A percentile compares a stretch with the other conserved stretches of the same genome.
These are phyloP conservation scores for Lonicera japonica DNA, from an alignment of 129 eudicot genomes.

Conservation along the genomic window DNA sequence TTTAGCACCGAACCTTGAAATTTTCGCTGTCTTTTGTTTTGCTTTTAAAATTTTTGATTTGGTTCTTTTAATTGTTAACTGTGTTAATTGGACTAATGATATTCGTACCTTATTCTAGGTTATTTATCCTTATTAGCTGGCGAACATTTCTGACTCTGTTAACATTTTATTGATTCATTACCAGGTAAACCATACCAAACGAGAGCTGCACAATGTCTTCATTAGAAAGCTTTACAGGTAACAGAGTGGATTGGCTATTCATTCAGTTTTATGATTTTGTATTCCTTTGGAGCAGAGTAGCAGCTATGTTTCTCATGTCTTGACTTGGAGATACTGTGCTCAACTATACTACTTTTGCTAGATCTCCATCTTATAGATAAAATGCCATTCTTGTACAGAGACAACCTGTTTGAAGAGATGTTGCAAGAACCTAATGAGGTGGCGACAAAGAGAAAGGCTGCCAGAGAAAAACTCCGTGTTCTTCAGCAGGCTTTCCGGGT, in stretches of 20 bases:
- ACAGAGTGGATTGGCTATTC: background rate
- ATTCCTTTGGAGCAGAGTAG: background rate
- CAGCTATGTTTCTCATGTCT: background rate
- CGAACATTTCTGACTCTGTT: background rate
- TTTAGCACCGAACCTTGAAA: too few relatives aligned
- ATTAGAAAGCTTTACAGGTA: constrained; percentile 88
- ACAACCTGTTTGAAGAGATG: constrained; percentile 93
- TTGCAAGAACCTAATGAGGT: constrained; percentile 96
- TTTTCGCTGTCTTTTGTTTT: too few relatives aligned
- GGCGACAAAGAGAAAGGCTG: constrained; percentile 71
- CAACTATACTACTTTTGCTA: background rate
- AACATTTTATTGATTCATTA: constrained; percentile 4
- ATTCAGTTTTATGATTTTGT: background rate
- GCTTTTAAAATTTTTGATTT: too few relatives aligned
- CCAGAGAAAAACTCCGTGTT: constrained; percentile 77
- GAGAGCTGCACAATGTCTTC: constrained; percentile 93
- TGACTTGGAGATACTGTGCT: too few relatives aligned
- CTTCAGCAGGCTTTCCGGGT: constrained; percentile 95
- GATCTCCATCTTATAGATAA: background rate
- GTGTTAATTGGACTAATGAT: too few relatives aligned
- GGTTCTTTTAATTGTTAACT: too few relatives aligned
- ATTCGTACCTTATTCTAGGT: background rate
- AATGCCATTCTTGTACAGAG: constrained; percentile 35
- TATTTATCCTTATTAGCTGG: constrained; percentile 3
- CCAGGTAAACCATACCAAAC: constrained; percentile 91